Base-by-base conservation (phyloP, 2,329 filamentous ascomycete genomes). In the Alternaria sp. region DNA sequence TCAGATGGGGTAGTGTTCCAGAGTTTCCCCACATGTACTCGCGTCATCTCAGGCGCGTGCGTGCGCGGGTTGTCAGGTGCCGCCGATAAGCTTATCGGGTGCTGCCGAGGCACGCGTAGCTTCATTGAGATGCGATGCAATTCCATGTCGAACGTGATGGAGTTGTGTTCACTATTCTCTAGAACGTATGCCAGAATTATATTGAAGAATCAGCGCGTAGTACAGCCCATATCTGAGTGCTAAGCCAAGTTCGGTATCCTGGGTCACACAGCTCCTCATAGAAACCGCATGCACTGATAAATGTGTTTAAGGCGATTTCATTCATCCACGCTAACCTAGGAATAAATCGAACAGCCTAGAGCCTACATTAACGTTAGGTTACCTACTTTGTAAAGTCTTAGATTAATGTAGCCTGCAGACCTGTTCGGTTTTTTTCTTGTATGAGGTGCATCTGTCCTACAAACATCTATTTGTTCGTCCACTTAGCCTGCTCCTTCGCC, bases 401-500 rank as follows among this genome's bases (percentile, higher is more conserved):
- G 10, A 10, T 11, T 28, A 28, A 28, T 28, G 26, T 28, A 28
- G 26, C 8, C 25, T 9, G 8, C 25, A 9, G 26, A 10, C 26
- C 26, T 28, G 26, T 28, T 28, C 26, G 26, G 26, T 10, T 28
- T 5, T 21, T 21, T 21, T 21, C n/a, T n/a, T n/a, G n/a, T n/a
- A n/a, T n/a, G n/a, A n/a, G n/a, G n/a, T n/a, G n/a, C n/a, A 23
- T 3, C 12, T n/a, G 6, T 13, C 13, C 49, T 21, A 32, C 17
- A 1, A 21, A 12, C 13, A 25, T 47, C 56, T 87, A 96, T 78
- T 93, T 89, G 80, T 97, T 86, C 65, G 87, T 89, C 95, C 96
- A 99, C 80, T 96, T 89, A 0, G 96, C 84, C 87, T 96, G 96
- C 84, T 92, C 89, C 89, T 98, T 98, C 82, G 94, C 92, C 2